Percentiles rank a stretch among this genome's conserved stretches.
Conservation (phyloP, 1,284 basidiomycete genomes). For the Sparassis latifolia region DNA sequence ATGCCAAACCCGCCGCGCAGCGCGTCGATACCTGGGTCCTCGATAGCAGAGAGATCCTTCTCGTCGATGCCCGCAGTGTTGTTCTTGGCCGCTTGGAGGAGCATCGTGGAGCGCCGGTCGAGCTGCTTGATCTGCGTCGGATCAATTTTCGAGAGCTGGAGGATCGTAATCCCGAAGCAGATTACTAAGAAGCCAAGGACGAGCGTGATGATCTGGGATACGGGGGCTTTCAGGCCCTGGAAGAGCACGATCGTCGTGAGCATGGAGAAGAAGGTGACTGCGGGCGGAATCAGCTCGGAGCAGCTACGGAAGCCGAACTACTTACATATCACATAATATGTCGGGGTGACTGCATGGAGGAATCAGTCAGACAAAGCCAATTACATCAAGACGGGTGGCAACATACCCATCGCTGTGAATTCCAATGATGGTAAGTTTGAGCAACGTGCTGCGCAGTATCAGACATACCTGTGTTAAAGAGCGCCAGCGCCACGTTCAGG, state of each 20-base stretch:
- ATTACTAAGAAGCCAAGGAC: conserved; percentile 89
- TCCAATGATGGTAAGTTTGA: too few species aligned
- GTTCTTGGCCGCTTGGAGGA: conserved; percentile 69
- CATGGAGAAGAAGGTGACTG: conserved; percentile 85
- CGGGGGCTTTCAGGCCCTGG: conserved; percentile 81
- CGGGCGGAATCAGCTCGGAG: neutral
- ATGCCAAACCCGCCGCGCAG: conserved; percentile 87
- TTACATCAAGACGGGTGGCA: neutral
- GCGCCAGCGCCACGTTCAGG: conserved; percentile 92
- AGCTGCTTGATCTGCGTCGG: conserved; percentile 68
- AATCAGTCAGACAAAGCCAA: conserved; percentile 10
- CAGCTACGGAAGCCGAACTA: neutral
- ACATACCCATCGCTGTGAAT: conserved; percentile 66
- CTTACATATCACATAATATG: conserved; percentile 82
- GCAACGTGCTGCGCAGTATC: too few species aligned
- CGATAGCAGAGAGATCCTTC: conserved; percentile 45
- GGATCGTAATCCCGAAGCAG: conserved; percentile 85
- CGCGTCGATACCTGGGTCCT: conserved; percentile 85
- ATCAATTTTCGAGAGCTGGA: conserved; percentile 95
- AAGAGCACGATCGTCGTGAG: conserved; percentile 85
- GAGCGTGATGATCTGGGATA: conserved; percentile 78
- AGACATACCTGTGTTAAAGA: conserved; percentile 82
- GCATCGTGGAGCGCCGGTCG: conserved; percentile 80
- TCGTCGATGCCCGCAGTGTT: conserved; percentile 61
- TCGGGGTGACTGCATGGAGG: conserved; percentile 64